Conservation (phyloP, 1,284 basidiomycete genomes). For the Vanrija sp. region DNA sequence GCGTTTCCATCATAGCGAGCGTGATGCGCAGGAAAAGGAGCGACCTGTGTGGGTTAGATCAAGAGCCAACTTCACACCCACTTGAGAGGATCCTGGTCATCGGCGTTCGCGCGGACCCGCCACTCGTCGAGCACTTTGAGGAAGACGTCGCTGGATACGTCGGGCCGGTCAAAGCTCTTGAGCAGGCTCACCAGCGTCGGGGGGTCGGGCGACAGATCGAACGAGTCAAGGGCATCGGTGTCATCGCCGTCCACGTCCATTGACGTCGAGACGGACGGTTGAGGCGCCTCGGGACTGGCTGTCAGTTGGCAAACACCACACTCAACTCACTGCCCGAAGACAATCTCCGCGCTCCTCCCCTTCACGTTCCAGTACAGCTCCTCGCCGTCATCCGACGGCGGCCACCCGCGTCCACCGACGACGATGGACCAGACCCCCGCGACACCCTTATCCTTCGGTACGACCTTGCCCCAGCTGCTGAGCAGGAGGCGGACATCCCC, state of each 20-base stretch:
- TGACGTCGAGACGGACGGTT: constrained; percentile 47
- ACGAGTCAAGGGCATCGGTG: constrained; percentile 56
- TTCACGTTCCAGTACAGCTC: constrained; percentile 29
- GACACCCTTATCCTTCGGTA: constrained; percentile 56
- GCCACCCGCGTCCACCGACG: constrained; percentile 53
- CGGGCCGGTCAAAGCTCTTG: constrained; percentile 61
- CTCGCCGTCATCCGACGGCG: constrained; percentile 6
- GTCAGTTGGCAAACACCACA: background rate
- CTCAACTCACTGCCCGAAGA: constrained; percentile 6
- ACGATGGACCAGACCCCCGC: constrained; percentile 62
- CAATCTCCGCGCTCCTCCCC: constrained; percentile 9
- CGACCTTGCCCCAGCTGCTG: constrained; percentile 67
- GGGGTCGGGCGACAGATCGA: constrained; percentile 71
- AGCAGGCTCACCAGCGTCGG: constrained; percentile 62
- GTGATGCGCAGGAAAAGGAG: constrained; percentile 71
- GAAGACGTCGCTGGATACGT: constrained; percentile 68
- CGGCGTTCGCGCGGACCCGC: constrained; percentile 47
- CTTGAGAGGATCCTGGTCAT: constrained; percentile 46
- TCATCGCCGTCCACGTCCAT: constrained; percentile 53
- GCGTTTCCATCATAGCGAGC: constrained; percentile 67
- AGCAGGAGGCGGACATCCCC: constrained; percentile 58
- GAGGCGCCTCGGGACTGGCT: background rate
- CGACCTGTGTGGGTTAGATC: constrained; percentile 37
- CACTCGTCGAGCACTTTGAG: constrained; percentile 68
- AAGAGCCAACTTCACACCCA: constrained; percentile 1